These are phyloP conservation scores for Apiospora koreana DNA, from an alignment of 2,329 filamentous ascomycete genomes.

Conservation along the genomic window DNA sequence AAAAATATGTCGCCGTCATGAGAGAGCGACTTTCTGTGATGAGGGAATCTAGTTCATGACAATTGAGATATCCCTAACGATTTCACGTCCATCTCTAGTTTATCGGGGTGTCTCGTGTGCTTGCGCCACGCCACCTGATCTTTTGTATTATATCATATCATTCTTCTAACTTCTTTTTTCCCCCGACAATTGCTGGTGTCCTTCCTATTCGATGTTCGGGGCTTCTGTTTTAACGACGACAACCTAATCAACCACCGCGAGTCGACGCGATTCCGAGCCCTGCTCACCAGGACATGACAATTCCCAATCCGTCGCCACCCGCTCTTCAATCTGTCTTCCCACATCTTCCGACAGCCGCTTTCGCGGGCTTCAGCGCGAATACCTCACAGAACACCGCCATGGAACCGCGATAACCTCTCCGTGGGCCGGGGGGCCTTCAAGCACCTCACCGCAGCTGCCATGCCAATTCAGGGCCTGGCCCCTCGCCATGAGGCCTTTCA, in stretches of 20 bases:
- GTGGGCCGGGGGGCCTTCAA: constrained; percentile 39
- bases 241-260: constrained; percentile 5
- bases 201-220: constrained; percentile 8
- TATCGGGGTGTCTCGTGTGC: neutral
- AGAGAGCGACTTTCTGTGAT: constrained; percentile 9
- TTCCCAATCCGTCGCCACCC: constrained; percentile 18
- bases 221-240: constrained; percentile 10
- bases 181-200: neutral
- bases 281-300: constrained; percentile 26
- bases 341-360: constrained; percentile 33
- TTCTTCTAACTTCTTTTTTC: neutral
- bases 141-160: constrained; percentile 3
- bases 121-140: neutral
- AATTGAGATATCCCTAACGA: constrained; percentile 3
- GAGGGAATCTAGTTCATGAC: constrained; percentile 12
- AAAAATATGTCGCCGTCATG: constrained; percentile 28
- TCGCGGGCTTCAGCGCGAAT: constrained; percentile 47
- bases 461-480: constrained; percentile 30
- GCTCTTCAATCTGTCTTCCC: constrained; percentile 34
- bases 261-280: constrained; percentile 6
- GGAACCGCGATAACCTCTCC: constrained; percentile 39
- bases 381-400: constrained; percentile 38
- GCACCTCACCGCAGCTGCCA: constrained; percentile 16
- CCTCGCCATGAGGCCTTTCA: constrained; percentile 20
- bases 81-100: neutral